A percentile compares a stretch with the other conserved stretches of the same genome.
Conservation (phyloP, 2,329 filamentous ascomycete species). For the Stagonosporopsis vannaccii region DNA sequence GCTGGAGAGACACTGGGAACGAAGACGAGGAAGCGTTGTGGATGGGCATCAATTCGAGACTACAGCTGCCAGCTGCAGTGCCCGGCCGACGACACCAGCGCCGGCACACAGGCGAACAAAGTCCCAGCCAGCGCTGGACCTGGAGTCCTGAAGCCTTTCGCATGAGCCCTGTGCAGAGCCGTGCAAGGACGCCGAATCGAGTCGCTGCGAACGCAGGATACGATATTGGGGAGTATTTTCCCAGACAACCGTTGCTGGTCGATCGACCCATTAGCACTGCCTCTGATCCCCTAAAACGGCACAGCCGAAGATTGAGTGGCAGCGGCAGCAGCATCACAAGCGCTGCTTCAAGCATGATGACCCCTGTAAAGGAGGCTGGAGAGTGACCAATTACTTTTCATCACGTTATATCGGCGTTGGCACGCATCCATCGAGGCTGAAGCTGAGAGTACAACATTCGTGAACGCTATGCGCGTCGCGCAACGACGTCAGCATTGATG, state of each 20-base stretch:
- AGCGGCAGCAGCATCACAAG: conserved; percentile 36
- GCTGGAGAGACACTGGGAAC: conserved; percentile 48
- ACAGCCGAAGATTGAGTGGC: conserved; percentile 36
- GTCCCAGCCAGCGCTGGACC: conserved; percentile 34
- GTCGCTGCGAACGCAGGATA: conserved; percentile 21
- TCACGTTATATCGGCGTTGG: too few relatives aligned
- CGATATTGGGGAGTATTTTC: conserved; percentile 38
- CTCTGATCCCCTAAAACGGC: conserved; percentile 32
- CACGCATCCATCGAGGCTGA: too few relatives aligned
- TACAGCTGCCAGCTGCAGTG: conserved; percentile 47
- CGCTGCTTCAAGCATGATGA: conserved; percentile 17
- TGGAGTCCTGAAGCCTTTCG: conserved; percentile 45
- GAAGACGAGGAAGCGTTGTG: conserved; percentile 54
- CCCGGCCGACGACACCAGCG: conserved; percentile 41
- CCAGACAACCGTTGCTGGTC: conserved; percentile 23
- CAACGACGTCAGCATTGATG: not conserved
- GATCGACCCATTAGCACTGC: conserved; percentile 29
- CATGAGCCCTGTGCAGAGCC: conserved; percentile 50
- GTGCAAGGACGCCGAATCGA: conserved; percentile 44
- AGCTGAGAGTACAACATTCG: not conserved
- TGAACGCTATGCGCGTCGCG: not conserved
- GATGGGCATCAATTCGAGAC: conserved; percentile 54
- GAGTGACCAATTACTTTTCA: too few relatives aligned
- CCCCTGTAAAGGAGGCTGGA: conserved; percentile 21
- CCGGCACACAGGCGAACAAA: conserved; percentile 43